Evolutionary conservation across 768 basidiomycete species (phyloP).

Genomic region (Mrakia blollopis): DNA sequence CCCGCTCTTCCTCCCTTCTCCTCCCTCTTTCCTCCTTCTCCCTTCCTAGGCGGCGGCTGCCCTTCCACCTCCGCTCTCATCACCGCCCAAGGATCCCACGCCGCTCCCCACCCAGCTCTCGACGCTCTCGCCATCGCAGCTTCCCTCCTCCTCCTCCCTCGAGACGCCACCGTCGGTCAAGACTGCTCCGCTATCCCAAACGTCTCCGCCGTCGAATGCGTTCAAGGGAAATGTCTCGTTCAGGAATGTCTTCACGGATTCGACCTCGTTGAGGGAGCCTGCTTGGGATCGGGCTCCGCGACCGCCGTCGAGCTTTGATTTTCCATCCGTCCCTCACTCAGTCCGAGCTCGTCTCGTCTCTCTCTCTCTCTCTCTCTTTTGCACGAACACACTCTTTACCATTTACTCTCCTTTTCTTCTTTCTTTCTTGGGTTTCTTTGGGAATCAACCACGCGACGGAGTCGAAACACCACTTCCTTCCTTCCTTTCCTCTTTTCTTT

Average conservation of each 20-base stretch:
- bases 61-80: neutral
- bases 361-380: too few relatives aligned
- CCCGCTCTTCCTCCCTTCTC: neutral
- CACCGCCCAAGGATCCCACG: neutral
- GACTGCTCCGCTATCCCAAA: conserved; percentile 29
- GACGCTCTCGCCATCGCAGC: conserved; percentile 4
- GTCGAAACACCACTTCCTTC: too few relatives aligned
- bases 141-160: conserved; percentile 1
- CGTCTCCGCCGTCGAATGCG: conserved; percentile 14
- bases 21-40: neutral
- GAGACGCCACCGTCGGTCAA: neutral
- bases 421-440: too few relatives aligned
- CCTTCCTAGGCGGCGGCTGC: conserved; percentile 15
- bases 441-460: too few relatives aligned
- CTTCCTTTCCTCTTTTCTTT: too few relatives aligned
- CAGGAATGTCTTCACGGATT: conserved; percentile 4
- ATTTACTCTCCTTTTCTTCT: too few relatives aligned
- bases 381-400: too few relatives aligned
- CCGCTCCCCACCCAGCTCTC: neutral
- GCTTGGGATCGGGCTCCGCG: too few relatives aligned
- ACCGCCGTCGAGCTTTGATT: too few relatives aligned
- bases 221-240: conserved; percentile 12
- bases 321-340: too few relatives aligned
- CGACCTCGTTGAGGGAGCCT: too few relatives aligned
- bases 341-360: too few relatives aligned